Percentiles rank a stretch among this genome's conserved stretches.
phyloP scores from a whole-genome alignment of 805 yeast genomes.

The Yamadazyma nakazawae region DNA sequence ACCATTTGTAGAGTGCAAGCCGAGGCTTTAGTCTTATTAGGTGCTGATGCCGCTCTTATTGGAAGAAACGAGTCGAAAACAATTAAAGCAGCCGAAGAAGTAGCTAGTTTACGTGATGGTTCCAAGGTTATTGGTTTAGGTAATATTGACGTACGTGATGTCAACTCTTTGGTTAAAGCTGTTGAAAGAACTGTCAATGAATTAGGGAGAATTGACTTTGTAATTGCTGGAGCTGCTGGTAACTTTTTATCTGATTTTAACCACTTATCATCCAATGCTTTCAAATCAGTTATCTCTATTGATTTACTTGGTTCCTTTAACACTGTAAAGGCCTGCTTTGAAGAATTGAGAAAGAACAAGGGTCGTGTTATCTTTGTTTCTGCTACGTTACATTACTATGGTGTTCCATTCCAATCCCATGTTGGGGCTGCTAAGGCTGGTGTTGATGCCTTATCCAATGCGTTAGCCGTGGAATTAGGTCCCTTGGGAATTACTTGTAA shows the following conservation, averaged over 20 bases:
- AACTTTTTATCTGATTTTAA: conserved; percentile 81
- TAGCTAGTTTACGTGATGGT: conserved; percentile 53
- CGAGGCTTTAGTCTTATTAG: conserved; percentile 77
- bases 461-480: conserved; percentile 87
- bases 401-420: conserved; percentile 84
- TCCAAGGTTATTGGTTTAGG: conserved; percentile 70
- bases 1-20: conserved; percentile 90
- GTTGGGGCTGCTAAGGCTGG: conserved; percentile 97
- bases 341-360: conserved; percentile 57
- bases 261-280: conserved; percentile 78
- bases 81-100: conserved; percentile 61
- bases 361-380: conserved; percentile 78
- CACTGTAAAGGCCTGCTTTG: conserved; percentile 79
- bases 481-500: conserved; percentile 83
- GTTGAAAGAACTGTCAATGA: conserved; percentile 60
- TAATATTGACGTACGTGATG: conserved; percentile 74
- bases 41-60: conserved; percentile 82
- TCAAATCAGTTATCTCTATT: conserved; percentile 81
- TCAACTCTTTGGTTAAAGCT: conserved; percentile 56
- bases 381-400: conserved; percentile 87
- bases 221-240: conserved; percentile 96
- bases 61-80: conserved; percentile 77
- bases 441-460: conserved; percentile 79
- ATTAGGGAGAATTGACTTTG: conserved; percentile 79
- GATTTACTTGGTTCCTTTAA: conserved; percentile 88